These are phyloP conservation scores for Hypoxylon rickii DNA, from an alignment of 495 filamentous ascomycete species.

Conservation along the genomic window DNA sequence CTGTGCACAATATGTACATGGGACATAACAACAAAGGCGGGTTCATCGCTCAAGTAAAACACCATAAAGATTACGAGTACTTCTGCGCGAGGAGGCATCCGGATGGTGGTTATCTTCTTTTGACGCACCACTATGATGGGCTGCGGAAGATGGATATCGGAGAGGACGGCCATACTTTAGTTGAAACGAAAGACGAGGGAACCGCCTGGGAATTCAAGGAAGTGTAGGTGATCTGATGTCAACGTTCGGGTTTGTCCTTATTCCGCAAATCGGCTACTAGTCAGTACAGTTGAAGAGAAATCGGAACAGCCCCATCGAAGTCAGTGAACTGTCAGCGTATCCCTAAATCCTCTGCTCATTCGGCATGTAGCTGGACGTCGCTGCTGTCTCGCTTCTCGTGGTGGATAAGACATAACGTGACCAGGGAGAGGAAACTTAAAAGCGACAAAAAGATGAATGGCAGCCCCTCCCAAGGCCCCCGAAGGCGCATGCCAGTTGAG, in stretches of 20 bases:
- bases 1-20: constrained; percentile 34
- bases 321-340: too few species aligned
- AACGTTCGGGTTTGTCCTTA: too few species aligned
- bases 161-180: constrained; percentile 5
- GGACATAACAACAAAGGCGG: constrained; percentile 30
- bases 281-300: background rate
- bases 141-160: constrained; percentile 12
- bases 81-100: constrained; percentile 19
- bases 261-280: too few species aligned
- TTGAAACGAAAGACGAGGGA: constrained; percentile 6
- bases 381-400: too few species aligned
- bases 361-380: too few species aligned
- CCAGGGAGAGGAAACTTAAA: background rate
- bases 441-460: constrained; percentile 53
- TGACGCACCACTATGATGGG: background rate
- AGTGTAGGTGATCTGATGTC: background rate
- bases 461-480: constrained; percentile 57
- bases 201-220: constrained; percentile 19
- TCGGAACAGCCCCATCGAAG: too few species aligned
- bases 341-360: too few species aligned
- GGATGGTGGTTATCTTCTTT: constrained; percentile 16
- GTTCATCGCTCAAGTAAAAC: constrained; percentile 8
- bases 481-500: constrained; percentile 52
- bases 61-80: constrained; percentile 7
- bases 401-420: background rate